A percentile compares a stretch with the other conserved stretches of the same genome.
phyloP scores from a whole-genome alignment of 1,284 basidiomycete genomes.

The Naganishia sp. region DNA sequence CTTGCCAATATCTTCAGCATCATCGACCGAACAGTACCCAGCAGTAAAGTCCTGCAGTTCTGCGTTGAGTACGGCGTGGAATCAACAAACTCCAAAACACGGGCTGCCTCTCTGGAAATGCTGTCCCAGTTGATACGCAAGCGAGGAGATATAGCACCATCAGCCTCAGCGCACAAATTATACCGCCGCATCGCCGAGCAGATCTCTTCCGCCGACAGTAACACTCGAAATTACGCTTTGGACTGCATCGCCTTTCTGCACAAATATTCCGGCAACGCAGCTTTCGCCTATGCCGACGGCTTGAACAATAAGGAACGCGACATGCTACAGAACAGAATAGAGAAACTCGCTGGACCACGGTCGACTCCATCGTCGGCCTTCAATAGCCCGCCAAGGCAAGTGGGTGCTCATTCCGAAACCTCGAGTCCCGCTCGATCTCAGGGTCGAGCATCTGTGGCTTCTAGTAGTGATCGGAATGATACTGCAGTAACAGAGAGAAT shows the following conservation, averaged over 20 bases:
- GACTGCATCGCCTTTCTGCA: conserved; percentile 52
- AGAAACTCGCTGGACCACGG: conserved; percentile 22
- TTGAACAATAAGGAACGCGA: conserved; percentile 32
- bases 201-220: conserved; percentile 84
- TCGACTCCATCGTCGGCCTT: conserved; percentile 6
- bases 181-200: conserved; percentile 76
- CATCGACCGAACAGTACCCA: conserved; percentile 54
- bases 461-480: not conserved
- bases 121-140: conserved; percentile 32
- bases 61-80: conserved; percentile 81
- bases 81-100: conserved; percentile 85
- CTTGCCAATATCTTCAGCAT: conserved; percentile 57
- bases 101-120: conserved; percentile 63
- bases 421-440: not conserved
- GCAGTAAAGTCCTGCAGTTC: conserved; percentile 69
- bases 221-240: conserved; percentile 80
- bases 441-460: not conserved
- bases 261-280: conserved; percentile 35
- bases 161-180: conserved; percentile 72
- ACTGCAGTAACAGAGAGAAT: not conserved
- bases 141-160: conserved; percentile 33
- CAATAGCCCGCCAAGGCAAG: conserved; percentile 6
- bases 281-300: conserved; percentile 36
- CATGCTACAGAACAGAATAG: conserved; percentile 33
- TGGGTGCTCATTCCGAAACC: not conserved